A percentile compares a stretch with the other conserved stretches of the same genome.
phyloP scores from a whole-genome alignment of 495 filamentous ascomycete genomes.

The Daldinia concentrica region DNA sequence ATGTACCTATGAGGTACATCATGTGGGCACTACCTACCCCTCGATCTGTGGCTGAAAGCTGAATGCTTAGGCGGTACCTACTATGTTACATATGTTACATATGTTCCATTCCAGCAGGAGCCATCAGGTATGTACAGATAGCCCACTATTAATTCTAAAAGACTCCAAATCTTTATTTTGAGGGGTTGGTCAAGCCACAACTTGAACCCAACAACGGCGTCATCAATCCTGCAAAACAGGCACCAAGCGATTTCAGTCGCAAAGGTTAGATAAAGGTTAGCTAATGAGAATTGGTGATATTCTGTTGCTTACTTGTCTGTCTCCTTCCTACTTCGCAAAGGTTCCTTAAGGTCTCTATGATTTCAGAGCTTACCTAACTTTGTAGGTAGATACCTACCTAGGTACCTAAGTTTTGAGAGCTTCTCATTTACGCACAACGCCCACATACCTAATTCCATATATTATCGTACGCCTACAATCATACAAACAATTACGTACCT shows the following conservation, averaged over 20 bases:
- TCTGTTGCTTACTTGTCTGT: background rate
- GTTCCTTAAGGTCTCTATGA: background rate
- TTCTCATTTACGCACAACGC: no score
- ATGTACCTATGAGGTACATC: background rate
- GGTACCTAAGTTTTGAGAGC: no score
- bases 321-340: background rate
- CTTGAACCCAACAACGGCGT: background rate
- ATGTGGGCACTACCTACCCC: slow-evolving; percentile 11
- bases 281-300: background rate
- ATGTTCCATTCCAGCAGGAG: no score
- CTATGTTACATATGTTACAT: no score
- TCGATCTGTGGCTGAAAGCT: slow-evolving; percentile 27
- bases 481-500: background rate
- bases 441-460: no score
- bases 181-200: slow-evolving; percentile 1
- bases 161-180: background rate
- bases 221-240: slow-evolving; percentile 3
- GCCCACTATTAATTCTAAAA: no score
- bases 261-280: background rate
- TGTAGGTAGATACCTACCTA: no score
- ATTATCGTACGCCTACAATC: no score
- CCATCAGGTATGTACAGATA: no score
- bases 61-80: no score
- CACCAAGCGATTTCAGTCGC: background rate
- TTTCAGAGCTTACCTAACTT: background rate